A percentile compares a stretch with the other conserved stretches of the same genome.
Evolutionary conservation across 2,329 filamentous ascomycete species (phyloP).

Genomic region (Pseudonectria buxi): DNA sequence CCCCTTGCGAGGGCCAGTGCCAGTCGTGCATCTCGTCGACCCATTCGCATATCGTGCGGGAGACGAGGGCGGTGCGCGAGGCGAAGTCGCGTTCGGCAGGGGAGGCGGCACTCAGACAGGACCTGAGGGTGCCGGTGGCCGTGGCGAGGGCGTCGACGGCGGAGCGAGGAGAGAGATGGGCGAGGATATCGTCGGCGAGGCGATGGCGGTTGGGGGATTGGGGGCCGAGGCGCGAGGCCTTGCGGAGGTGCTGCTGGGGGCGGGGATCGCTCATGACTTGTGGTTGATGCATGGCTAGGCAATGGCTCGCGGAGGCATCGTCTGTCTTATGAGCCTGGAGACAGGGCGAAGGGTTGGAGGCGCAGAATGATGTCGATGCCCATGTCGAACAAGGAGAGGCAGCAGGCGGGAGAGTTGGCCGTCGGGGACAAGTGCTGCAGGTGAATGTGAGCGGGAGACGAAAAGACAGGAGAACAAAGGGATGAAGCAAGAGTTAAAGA

Average conservation of each 20-base stretch:
- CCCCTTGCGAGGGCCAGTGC: slow-evolving; percentile 47
- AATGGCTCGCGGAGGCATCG: slow-evolving; percentile 19
- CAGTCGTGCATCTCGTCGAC: slow-evolving; percentile 60
- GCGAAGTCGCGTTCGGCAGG: slow-evolving; percentile 64
- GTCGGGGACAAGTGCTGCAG: no score
- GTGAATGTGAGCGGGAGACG: no score
- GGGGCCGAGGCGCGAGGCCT: slow-evolving; percentile 27
- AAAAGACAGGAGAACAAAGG: no score
- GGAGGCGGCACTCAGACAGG: slow-evolving; percentile 57
- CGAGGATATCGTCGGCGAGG: slow-evolving; percentile 51
- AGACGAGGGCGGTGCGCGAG: slow-evolving; percentile 61
- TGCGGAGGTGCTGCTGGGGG: slow-evolving; percentile 22
- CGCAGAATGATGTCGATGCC: slow-evolving; percentile 18
- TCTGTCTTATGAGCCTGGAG: slow-evolving; percentile 23
- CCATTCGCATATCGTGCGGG: slow-evolving; percentile 67
- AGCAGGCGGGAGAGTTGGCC: no score
- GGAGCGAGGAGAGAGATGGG: slow-evolving; percentile 52
- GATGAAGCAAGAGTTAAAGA: slow-evolving; percentile 2
- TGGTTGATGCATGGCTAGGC: slow-evolving; percentile 14
- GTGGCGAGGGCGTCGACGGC: slow-evolving; percentile 54
- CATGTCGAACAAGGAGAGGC: slow-evolving; percentile 24
- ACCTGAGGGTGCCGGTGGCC: slow-evolving; percentile 45
- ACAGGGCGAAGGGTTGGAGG: slow-evolving; percentile 17
- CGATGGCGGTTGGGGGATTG: slow-evolving; percentile 41
- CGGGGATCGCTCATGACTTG: slow-evolving; percentile 31